A percentile compares a stretch with the other conserved stretches of the same genome.
Evolutionary conservation across 2,329 filamentous ascomycete species (phyloP).

Genomic region (Paracorniculantispora psalliotae): DNA sequence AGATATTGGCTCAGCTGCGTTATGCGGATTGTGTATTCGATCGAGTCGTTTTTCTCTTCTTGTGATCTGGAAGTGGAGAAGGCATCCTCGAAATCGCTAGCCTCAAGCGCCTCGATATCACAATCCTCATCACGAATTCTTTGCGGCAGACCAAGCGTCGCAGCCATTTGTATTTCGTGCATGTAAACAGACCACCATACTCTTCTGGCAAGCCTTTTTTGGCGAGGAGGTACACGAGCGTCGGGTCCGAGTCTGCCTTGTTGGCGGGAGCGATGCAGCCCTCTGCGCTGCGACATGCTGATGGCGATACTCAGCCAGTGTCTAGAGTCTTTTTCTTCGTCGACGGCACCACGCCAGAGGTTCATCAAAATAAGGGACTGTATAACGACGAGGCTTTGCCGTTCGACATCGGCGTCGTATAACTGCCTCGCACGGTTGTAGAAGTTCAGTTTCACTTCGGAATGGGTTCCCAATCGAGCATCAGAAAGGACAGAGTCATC

Average conservation of each 20-base stretch:
- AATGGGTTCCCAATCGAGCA: conserved; percentile 37
- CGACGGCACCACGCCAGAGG: conserved; percentile 43
- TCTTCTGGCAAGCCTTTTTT: conserved; percentile 31
- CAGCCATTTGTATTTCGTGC: conserved; percentile 43
- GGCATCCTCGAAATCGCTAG: conserved; percentile 17
- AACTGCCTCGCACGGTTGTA: conserved; percentile 43
- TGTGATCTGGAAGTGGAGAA: conserved; percentile 22
- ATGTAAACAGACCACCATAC: conserved; percentile 47
- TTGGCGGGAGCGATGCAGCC: conserved; percentile 27
- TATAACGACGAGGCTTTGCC: conserved; percentile 38
- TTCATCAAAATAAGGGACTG: conserved; percentile 45
- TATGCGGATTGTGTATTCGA: conserved; percentile 29
- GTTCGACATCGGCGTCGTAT: conserved; percentile 44
- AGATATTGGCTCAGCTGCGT: conserved; percentile 23
- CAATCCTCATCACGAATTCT: conserved; percentile 46
- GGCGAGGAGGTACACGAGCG: conserved; percentile 6
- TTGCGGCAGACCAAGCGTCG: conserved; percentile 40
- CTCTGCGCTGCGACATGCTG: conserved; percentile 38
- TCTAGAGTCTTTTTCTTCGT: conserved; percentile 35
- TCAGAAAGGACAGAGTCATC: conserved; percentile 34
- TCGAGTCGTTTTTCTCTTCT: conserved; percentile 22
- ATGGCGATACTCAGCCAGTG: conserved; percentile 42
- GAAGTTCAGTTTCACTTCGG: conserved; percentile 40
- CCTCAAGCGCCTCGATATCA: conserved; percentile 31
- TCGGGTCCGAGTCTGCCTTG: background rate